A percentile compares a stretch with the other conserved stretches of the same genome.
Conservation (phyloP, 257 asterid genomes). For the Solanum dulcamara region DNA sequence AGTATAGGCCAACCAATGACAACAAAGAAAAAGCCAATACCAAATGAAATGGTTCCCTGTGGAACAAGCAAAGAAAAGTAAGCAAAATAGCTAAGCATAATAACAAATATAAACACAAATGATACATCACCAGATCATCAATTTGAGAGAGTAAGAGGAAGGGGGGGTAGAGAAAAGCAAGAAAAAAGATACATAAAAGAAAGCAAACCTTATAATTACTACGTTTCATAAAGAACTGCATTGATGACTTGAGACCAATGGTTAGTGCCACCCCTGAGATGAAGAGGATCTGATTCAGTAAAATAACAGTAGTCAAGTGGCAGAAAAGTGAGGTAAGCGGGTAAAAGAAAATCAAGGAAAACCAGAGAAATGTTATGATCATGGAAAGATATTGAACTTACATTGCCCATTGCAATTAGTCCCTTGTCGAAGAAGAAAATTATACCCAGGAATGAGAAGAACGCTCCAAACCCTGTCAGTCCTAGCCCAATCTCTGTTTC, state of each 20-base stretch:
- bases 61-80: slow-evolving; percentile 11
- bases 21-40: slow-evolving; percentile 78
- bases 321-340: neutral
- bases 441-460: slow-evolving; percentile 79
- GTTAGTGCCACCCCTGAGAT: slow-evolving; percentile 83
- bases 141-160: neutral
- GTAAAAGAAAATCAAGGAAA: slow-evolving; percentile 3
- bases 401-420: slow-evolving; percentile 91
- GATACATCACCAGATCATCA: neutral
- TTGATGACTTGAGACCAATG: slow-evolving; percentile 76
- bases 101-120: neutral
- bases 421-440: slow-evolving; percentile 89
- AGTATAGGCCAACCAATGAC: slow-evolving; percentile 88
- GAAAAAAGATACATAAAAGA: neutral
- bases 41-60: slow-evolving; percentile 74
- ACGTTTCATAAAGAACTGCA: slow-evolving; percentile 86
- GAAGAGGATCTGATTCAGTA: slow-evolving; percentile 71
- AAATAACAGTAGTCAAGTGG: slow-evolving; percentile 1
- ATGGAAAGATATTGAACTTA: slow-evolving; percentile 24
- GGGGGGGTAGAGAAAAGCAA: neutral
- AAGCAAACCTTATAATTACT: slow-evolving; percentile 67
- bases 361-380: neutral
- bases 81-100: neutral
- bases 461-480: slow-evolving; percentile 86
- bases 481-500: slow-evolving; percentile 90